phyloP scores from a whole-genome alignment of 495 filamentous ascomycete species.

The Xylaria scruposa region DNA sequence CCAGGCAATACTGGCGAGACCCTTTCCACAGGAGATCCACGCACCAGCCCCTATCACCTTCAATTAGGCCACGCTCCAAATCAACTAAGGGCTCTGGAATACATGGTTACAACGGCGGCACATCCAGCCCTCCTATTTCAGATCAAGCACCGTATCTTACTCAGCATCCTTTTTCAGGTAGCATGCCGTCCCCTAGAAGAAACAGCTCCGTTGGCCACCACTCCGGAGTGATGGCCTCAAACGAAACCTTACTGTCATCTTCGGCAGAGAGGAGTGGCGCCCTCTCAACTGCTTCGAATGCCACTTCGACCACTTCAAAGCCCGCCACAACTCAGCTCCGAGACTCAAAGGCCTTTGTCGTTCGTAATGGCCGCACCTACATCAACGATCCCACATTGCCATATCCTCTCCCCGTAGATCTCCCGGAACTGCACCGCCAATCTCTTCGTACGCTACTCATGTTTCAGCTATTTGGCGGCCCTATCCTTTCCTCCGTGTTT shows the following conservation, averaged over 20 bases:
- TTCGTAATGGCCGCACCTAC: slow-evolving; percentile 79
- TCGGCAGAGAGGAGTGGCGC: slow-evolving; percentile 38
- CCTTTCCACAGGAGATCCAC: slow-evolving; percentile 2
- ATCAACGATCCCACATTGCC: slow-evolving; percentile 74
- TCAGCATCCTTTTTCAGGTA: neutral
- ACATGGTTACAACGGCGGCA: neutral
- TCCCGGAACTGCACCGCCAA: slow-evolving; percentile 86
- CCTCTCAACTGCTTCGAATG: slow-evolving; percentile 32
- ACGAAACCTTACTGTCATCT: slow-evolving; percentile 33
- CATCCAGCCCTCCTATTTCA: neutral
- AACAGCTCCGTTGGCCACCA: slow-evolving; percentile 10
- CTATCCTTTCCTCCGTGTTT: slow-evolving; percentile 74
- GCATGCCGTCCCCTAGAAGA: slow-evolving; percentile 20
- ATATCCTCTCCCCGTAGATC: slow-evolving; percentile 88
- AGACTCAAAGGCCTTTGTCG: slow-evolving; percentile 67
- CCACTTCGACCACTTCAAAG: slow-evolving; percentile 33
- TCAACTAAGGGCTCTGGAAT: neutral
- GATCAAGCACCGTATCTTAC: neutral
- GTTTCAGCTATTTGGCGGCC: slow-evolving; percentile 78
- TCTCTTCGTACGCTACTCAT: slow-evolving; percentile 82
- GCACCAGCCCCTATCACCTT: neutral
- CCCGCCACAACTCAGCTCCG: slow-evolving; percentile 24
- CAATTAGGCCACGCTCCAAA: neutral
- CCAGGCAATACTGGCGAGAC: slow-evolving; percentile 8
- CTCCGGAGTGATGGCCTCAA: slow-evolving; percentile 35